These are phyloP conservation scores for Ogataea nakhonphanomensis DNA, from an alignment of 805 yeast genomes.

Conservation along the genomic window DNA sequence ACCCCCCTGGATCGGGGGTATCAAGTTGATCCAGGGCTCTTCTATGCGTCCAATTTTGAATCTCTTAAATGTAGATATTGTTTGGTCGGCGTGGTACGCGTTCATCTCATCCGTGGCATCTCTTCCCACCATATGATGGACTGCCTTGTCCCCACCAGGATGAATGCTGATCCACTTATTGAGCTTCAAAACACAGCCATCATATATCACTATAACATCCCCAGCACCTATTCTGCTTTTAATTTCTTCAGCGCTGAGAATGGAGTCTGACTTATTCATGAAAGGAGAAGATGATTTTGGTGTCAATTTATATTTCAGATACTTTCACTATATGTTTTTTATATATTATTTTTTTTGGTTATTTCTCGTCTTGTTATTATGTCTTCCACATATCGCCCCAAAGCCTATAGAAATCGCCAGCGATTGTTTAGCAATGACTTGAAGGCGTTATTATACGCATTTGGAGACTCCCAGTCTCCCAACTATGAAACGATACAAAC, in stretches of 20 bases:
- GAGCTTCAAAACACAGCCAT: conserved; percentile 57
- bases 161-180: conserved; percentile 70
- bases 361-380: background rate
- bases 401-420: conserved; percentile 17
- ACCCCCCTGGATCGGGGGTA: conserved; percentile 91
- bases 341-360: background rate
- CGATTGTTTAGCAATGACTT: conserved; percentile 40
- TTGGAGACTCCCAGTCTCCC: conserved; percentile 70
- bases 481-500: conserved; percentile 61
- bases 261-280: background rate
- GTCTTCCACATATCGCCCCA: conserved; percentile 12
- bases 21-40: conserved; percentile 63
- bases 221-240: conserved; percentile 64
- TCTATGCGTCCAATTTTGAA: conserved; percentile 68
- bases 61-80: conserved; percentile 46
- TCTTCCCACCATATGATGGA: conserved; percentile 79
- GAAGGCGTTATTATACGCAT: conserved; percentile 61
- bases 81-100: conserved; percentile 69
- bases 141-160: conserved; percentile 89
- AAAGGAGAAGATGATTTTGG: background rate
- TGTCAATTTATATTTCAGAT: too few relatives aligned
- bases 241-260: conserved; percentile 25
- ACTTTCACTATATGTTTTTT: too few relatives aligned
- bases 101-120: conserved; percentile 92
- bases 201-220: conserved; percentile 64